Evolutionary conservation across 345 rosid genomes (phyloP), one percentile per base, ranked within the genome.

Genomic region (Eucalyptus camaldulensis): DNA sequence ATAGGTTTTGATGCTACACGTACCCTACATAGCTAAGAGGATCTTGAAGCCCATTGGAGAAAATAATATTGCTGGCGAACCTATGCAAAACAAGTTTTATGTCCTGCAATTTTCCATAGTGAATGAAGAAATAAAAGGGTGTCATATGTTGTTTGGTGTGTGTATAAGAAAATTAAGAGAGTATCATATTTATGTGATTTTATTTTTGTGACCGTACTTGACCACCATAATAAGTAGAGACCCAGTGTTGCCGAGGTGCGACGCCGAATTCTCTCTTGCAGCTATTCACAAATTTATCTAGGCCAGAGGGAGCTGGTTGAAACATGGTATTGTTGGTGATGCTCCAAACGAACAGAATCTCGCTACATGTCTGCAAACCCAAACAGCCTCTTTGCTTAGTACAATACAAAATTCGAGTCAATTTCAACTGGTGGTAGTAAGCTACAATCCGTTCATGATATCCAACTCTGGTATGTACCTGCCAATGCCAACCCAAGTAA

Each of bases 171-270:
- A 72, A 17, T 33, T 19, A 37, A 72, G 11, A 5, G 45, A 72
- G 45, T 37, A 5, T 72, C 7, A 5, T 37, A 19, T 37, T 3
- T 31, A 31, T 67, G 6, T 67, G 43, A 69, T 17, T 69, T 69
- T 72, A 33, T 10, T 33, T 72, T 37, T 72, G 24, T 19, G 81
- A 72, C 25, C 43, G 12, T 91, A 94, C 97, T 87, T 92, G 91
- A 76, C 95, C 95, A 86, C 95, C 94, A 17, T 91, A 94, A 62
- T 94, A 93, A 13, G 96, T 87, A 13, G 96, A 91, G 86, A 91
- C 87, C 95, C 95, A 67, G 29, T 92, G 93, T 29, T 94, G 94
- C 11, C 95, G 91, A 89, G 97, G 94, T 37, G 90, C 56, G 65
- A 31, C 0, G 6, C 93, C 93, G 8, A 86, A 95, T 2, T 0